Evolutionary conservation across 164 flowering plant species (phyloP).

Genomic region (Dillenia suffruticosa): DNA sequence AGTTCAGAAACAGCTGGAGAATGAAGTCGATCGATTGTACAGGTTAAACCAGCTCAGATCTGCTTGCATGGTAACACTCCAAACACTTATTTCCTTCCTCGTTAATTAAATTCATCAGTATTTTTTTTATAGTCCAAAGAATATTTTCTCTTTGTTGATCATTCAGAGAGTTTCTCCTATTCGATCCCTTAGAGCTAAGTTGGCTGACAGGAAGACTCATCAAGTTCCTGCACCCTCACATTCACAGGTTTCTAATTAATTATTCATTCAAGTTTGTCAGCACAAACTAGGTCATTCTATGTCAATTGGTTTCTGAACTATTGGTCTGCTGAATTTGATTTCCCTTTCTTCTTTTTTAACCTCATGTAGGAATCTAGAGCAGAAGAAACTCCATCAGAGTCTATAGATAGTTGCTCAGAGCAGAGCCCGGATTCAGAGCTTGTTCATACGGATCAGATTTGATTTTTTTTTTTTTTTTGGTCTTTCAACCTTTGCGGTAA

Average conservation of each 20-base stretch:
- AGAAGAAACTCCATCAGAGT: too few species aligned
- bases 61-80: conserved; percentile 27
- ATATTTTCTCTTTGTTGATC: background rate
- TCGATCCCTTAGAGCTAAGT: conserved; percentile 53
- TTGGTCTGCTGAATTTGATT: background rate
- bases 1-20: conserved; percentile 53
- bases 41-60: conserved; percentile 51
- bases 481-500: too few species aligned
- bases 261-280: too few species aligned
- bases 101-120: background rate
- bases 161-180: conserved; percentile 43
- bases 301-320: too few species aligned
- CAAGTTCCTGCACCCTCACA: conserved; percentile 11
- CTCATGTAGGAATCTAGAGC: too few species aligned
- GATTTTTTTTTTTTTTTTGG: too few species aligned
- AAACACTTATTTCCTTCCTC: too few species aligned
- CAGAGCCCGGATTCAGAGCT: too few species aligned
- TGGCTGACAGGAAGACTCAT: conserved; percentile 27
- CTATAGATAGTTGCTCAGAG: too few species aligned
- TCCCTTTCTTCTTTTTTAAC: background rate
- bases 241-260: too few species aligned
- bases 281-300: background rate
- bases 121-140: background rate
- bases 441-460: too few species aligned
- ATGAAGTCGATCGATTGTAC: conserved; percentile 56